Evolutionary conservation across 768 basidiomycete species (phyloP).

Genomic region (Saitozyma sp.): DNA sequence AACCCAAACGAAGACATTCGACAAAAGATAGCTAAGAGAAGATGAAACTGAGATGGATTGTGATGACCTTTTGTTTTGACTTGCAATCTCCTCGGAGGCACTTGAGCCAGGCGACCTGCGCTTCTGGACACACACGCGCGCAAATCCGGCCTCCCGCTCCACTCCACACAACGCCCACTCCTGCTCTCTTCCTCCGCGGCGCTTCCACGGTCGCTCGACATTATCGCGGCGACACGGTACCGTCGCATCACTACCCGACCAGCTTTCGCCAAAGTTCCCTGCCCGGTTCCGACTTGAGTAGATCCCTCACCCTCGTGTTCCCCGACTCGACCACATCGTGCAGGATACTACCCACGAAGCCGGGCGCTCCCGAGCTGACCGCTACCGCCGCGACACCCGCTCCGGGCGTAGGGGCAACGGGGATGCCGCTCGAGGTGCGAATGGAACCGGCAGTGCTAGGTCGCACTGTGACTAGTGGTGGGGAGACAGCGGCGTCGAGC

Average conservation of each 20-base stretch:
- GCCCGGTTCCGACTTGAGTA: constrained; percentile 28
- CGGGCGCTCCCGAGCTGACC: background rate
- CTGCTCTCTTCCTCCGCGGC: too few relatives aligned
- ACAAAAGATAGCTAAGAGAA: too few relatives aligned
- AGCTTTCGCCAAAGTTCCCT: constrained; percentile 37
- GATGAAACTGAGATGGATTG: too few relatives aligned
- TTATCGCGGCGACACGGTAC: too few relatives aligned
- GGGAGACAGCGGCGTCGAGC: constrained; percentile 17
- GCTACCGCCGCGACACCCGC: constrained; percentile 1
- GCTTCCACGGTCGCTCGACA: too few relatives aligned
- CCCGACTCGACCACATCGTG: constrained; percentile 40
- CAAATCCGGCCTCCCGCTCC: too few relatives aligned
- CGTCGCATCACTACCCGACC: constrained; percentile 19
- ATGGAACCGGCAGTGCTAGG: constrained; percentile 6
- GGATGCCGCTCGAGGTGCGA: background rate
- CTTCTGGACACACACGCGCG: too few relatives aligned
- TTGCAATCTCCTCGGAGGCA: too few relatives aligned
- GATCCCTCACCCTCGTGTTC: constrained; percentile 18
- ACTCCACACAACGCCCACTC: too few relatives aligned
- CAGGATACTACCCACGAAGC: constrained; percentile 16
- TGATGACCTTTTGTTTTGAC: too few relatives aligned
- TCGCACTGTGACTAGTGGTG: background rate
- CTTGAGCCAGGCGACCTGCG: too few relatives aligned
- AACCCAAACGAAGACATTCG: too few relatives aligned
- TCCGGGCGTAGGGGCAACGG: background rate